Base-by-base conservation (phyloP, 257 asterid species). In the Rhazya stricta region DNA sequence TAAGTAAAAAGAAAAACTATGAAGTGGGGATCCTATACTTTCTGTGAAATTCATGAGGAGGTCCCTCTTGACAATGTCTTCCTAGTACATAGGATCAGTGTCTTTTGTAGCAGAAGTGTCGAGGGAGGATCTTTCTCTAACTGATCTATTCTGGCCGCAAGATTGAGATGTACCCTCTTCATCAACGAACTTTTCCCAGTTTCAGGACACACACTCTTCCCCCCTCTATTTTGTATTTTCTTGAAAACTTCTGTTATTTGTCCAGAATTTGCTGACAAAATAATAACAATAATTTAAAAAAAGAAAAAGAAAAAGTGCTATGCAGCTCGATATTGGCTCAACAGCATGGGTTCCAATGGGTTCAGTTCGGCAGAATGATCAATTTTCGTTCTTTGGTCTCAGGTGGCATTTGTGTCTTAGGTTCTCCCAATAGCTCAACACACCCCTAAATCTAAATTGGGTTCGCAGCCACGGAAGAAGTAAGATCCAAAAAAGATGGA, bases 71-170 rank as follows among this genome's bases (percentile, higher is more conserved):
- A 63, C 25, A 36, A 36, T 63, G 69, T 8, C 27, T 63, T 34
- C 43, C 69, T 63, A 63, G 25, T 34, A 63, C 45, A 63, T 63
- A 19, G 69, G 69, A 32, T 61, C 42, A 32, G 15, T 61, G 25
- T 61, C n/a, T 48, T 48, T 60, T 29, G 62, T 9, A 25, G 32
- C 62, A 23, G 32, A 53, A 53, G 9, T 29, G 41, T 12, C 0
- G 39, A 58, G 65, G 36, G 67, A 61, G 67, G 41, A 62, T 32
- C 25, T 62, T 62, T 29, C 67, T 60, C 23, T 60, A 60, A 60
- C 67, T 29, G 18, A 16, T 57, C 34, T 27, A 57, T 30, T 61
- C 3, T 61, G 67, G 43, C 69, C 69, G 16, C 69, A 32, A 34
- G 9, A 32, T 16, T 32, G 25, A 16, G 69, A 9, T 5, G 25